phyloP scores from a whole-genome alignment of 1,284 basidiomycete genomes.

The Moesziomyces parantarcticus region DNA sequence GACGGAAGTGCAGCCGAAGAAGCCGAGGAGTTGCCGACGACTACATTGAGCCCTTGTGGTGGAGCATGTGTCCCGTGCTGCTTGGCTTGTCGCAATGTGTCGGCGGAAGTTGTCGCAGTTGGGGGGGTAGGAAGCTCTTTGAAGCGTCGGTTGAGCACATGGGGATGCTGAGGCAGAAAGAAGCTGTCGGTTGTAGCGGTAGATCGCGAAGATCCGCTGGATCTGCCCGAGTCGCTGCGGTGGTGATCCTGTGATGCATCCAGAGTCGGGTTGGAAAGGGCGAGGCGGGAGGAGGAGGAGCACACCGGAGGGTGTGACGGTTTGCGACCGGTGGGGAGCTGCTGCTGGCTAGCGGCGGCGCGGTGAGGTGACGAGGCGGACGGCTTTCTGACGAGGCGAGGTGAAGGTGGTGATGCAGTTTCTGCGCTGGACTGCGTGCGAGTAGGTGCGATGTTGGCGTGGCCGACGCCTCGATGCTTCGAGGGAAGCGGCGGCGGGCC shows the following conservation, averaged over 20 bases:
- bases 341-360: slow-evolving; percentile 7
- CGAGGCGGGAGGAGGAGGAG: slow-evolving; percentile 21
- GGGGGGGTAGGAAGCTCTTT: slow-evolving; percentile 27
- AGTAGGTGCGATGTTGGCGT: slow-evolving; percentile 4
- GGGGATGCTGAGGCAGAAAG: slow-evolving; percentile 36
- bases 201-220: slow-evolving; percentile 37
- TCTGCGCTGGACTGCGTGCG: slow-evolving; percentile 20
- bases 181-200: slow-evolving; percentile 40
- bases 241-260: slow-evolving; percentile 37
- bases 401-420: slow-evolving; percentile 8
- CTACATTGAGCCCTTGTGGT: slow-evolving; percentile 18
- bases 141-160: slow-evolving; percentile 16
- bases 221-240: slow-evolving; percentile 40
- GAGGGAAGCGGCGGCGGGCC: slow-evolving; percentile 15
- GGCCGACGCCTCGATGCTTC: slow-evolving; percentile 5
- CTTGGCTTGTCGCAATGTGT: neutral
- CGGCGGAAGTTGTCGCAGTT: slow-evolving; percentile 8
- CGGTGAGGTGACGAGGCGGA: slow-evolving; percentile 17
- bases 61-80: neutral
- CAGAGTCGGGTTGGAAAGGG: slow-evolving; percentile 4
- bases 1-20: slow-evolving; percentile 2
- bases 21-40: neutral
- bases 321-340: slow-evolving; percentile 10
- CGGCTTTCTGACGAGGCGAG: slow-evolving; percentile 17
- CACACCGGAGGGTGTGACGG: slow-evolving; percentile 15